These are phyloP conservation scores for Fusarium pseudonygamai DNA, from an alignment of 2,329 filamentous ascomycete genomes.

Conservation along the genomic window DNA sequence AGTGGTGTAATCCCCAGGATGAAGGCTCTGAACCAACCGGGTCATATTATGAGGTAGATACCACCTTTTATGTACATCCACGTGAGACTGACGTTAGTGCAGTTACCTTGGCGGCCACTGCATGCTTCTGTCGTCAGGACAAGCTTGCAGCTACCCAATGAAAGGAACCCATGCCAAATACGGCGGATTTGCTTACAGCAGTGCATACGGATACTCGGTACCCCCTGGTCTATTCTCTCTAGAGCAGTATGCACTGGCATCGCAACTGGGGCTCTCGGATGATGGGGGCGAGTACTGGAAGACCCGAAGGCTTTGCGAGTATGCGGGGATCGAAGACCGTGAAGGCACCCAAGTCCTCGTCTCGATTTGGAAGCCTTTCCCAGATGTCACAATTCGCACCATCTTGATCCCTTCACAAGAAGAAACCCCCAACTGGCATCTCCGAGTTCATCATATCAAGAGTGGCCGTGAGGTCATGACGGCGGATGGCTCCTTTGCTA, in stretches of 20 bases:
- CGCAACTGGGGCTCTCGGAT: slow-evolving; percentile 78
- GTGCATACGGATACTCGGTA: slow-evolving; percentile 79
- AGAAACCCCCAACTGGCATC: slow-evolving; percentile 72
- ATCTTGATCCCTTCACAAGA: slow-evolving; percentile 70
- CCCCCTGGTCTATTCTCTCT: slow-evolving; percentile 79
- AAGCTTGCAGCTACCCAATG: slow-evolving; percentile 85
- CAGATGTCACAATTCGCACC: slow-evolving; percentile 72
- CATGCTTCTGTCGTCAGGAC: slow-evolving; percentile 78
- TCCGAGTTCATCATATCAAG: slow-evolving; percentile 70
- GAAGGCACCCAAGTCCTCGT: slow-evolving; percentile 68
- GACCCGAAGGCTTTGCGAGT: slow-evolving; percentile 73
- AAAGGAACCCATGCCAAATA: slow-evolving; percentile 86
- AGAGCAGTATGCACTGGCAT: slow-evolving; percentile 80
- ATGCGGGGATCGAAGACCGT: slow-evolving; percentile 68
- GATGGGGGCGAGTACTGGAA: slow-evolving; percentile 84
- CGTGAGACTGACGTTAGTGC: neutral
- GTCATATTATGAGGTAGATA: slow-evolving; percentile 71
- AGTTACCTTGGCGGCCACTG: slow-evolving; percentile 77
- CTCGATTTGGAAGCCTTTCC: slow-evolving; percentile 76
- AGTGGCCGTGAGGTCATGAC: slow-evolving; percentile 72
- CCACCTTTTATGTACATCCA: neutral
- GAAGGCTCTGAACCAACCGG: slow-evolving; percentile 71
- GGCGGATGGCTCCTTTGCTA: slow-evolving; percentile 79
- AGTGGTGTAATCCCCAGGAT: slow-evolving; percentile 65
- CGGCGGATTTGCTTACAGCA: slow-evolving; percentile 80